Conservation (phyloP, 2,329 filamentous ascomycete species). For the Hypoxylon sp. region DNA sequence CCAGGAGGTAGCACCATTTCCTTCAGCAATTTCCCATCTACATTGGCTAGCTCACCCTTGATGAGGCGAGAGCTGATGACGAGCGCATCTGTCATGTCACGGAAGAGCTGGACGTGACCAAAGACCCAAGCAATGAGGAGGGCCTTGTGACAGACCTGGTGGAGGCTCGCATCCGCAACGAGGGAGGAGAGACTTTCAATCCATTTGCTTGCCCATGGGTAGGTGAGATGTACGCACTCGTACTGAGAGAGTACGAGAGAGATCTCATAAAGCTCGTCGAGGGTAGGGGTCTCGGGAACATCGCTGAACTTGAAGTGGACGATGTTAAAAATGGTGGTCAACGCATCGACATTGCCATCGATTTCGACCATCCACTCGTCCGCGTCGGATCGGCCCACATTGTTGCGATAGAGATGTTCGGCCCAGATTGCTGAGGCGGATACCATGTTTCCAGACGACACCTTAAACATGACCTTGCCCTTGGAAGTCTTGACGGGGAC, state of each 20-base stretch:
- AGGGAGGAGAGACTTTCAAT: slow-evolving; percentile 26
- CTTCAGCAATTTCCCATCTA: slow-evolving; percentile 37
- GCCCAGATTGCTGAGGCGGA: slow-evolving; percentile 47
- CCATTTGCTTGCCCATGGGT: slow-evolving; percentile 50
- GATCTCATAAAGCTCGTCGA: slow-evolving; percentile 48
- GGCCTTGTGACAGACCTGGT: slow-evolving; percentile 44
- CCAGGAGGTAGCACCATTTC: slow-evolving; percentile 46
- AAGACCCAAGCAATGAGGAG: slow-evolving; percentile 48
- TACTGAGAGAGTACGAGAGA: slow-evolving; percentile 40
- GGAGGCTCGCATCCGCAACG: slow-evolving; percentile 13
- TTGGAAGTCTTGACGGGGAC: slow-evolving; percentile 11
- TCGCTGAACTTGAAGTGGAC: slow-evolving; percentile 47
- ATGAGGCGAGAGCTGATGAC: slow-evolving; percentile 42
- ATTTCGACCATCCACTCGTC: slow-evolving; percentile 35
- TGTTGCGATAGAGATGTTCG: slow-evolving; percentile 32
- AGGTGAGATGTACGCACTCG: slow-evolving; percentile 45
- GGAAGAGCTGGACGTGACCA: slow-evolving; percentile 45
- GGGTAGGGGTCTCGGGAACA: slow-evolving; percentile 35
- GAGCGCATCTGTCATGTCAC: slow-evolving; percentile 46
- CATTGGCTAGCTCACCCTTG: slow-evolving; percentile 46
- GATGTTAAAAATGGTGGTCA: slow-evolving; percentile 45
- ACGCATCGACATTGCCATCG: slow-evolving; percentile 40
- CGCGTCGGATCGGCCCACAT: not conserved
- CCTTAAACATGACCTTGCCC: slow-evolving; percentile 29
- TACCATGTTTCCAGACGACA: slow-evolving; percentile 40